Evolutionary conservation across 75 land plant species (phyloP).

Genomic region (Azolla pinnata): DNA sequence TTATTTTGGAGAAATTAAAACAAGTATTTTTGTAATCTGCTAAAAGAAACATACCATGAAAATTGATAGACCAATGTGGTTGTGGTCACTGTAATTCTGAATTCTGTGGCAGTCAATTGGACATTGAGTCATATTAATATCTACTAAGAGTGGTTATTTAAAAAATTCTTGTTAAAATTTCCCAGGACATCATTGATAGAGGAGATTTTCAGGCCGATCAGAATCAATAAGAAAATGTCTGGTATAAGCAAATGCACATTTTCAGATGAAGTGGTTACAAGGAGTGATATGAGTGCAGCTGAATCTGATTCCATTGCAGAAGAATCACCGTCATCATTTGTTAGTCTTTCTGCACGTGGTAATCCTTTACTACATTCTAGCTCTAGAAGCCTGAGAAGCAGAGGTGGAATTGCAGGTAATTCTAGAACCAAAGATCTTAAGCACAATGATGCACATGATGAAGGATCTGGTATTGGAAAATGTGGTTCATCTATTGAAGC

Average conservation of each 20-base stretch:
- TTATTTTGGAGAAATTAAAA: too few relatives aligned
- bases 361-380: neutral
- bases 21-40: too few relatives aligned
- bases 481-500: conserved; percentile 52
- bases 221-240: too few relatives aligned
- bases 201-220: neutral
- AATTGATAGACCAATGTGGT: too few relatives aligned
- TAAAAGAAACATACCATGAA: too few relatives aligned
- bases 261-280: neutral
- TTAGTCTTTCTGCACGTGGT: neutral
- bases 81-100: neutral
- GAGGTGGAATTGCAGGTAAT: conserved; percentile 5
- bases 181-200: neutral
- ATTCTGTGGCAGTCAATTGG: neutral
- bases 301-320: neutral
- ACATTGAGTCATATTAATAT: neutral
- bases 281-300: neutral
- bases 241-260: too few relatives aligned
- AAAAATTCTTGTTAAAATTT: neutral
- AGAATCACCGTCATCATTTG: neutral
- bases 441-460: conserved; percentile 35
- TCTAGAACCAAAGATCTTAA: conserved; percentile 10
- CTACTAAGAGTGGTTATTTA: neutral
- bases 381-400: neutral
- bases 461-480: conserved; percentile 56